Conservation (phyloP, 495 filamentous ascomycete genomes). For the Neurospora sp. region DNA sequence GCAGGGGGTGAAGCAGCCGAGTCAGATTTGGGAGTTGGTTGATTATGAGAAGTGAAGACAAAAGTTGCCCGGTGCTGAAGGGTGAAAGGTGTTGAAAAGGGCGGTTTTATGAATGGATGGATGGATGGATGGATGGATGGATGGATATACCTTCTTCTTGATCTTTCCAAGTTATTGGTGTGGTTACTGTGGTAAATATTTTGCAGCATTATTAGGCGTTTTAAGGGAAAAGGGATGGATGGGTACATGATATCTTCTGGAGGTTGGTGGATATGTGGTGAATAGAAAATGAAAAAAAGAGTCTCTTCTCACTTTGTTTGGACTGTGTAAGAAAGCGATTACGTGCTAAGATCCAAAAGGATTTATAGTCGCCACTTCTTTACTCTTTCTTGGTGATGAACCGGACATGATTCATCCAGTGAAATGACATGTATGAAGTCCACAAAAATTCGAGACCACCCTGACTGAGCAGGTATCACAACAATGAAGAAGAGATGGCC, state of each 20-base stretch:
- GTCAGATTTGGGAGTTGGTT: conserved; percentile 26
- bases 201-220: not conserved
- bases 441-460: not conserved
- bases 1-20: conserved; percentile 32
- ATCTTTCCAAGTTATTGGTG: not conserved
- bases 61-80: not conserved
- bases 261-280: not conserved
- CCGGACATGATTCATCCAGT: not conserved
- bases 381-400: not conserved
- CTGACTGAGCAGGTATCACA: not conserved
- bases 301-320: not conserved
- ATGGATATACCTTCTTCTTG: not conserved
- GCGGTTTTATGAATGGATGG: not conserved
- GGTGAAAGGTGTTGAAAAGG: not conserved
- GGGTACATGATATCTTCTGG: not conserved
- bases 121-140: not conserved
- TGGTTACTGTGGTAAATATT: not conserved
- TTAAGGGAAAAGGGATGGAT: not conserved
- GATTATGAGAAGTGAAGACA: conserved; percentile 19
- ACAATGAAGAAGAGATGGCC: not conserved
- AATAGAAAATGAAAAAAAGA: not conserved
- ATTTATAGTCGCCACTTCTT: not conserved
- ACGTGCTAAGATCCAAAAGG: not conserved
- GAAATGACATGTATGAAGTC: not conserved
- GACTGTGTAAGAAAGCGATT: not conserved